phyloP scores from a whole-genome alignment of 1,284 basidiomycete genomes.

The Takashimella koratensis region DNA sequence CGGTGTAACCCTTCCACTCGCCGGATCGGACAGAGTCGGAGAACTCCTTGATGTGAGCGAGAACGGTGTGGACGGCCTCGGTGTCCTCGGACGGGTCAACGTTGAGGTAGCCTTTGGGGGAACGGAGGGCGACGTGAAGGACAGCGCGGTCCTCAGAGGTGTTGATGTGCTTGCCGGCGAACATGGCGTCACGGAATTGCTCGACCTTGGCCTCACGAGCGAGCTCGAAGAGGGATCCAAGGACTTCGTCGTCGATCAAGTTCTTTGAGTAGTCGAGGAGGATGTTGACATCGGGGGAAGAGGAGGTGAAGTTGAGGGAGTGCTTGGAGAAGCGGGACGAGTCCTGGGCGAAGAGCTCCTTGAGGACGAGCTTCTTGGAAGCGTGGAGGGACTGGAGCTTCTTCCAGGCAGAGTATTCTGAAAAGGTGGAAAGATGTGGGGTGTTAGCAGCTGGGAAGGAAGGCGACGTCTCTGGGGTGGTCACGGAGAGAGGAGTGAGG shows the following conservation, averaged over 20 bases:
- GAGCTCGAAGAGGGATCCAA: conserved; percentile 70
- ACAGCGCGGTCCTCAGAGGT: conserved; percentile 96
- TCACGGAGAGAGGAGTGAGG: neutral
- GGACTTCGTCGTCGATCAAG: conserved; percentile 81
- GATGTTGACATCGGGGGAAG: conserved; percentile 65
- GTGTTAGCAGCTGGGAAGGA: neutral
- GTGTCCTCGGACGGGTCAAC: conserved; percentile 73
- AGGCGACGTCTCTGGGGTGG: no score
- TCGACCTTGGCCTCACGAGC: conserved; percentile 84
- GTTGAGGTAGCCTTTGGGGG: conserved; percentile 58
- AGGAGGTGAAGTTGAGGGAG: conserved; percentile 71
- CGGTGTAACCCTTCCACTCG: conserved; percentile 93
- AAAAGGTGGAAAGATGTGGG: no score
- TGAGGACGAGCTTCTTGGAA: conserved; percentile 74
- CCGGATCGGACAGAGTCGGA: conserved; percentile 79
- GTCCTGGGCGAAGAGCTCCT: conserved; percentile 87
- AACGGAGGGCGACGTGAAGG: conserved; percentile 88
- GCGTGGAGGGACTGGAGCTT: conserved; percentile 84
- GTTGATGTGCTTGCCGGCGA: conserved; percentile 94
- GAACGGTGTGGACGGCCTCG: conserved; percentile 75
- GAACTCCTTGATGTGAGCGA: conserved; percentile 89
- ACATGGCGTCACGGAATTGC: conserved; percentile 86
- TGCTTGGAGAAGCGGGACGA: conserved; percentile 78
- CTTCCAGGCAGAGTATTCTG: conserved; percentile 86
- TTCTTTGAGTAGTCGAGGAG: conserved; percentile 98